Evolutionary conservation across 192 early-diverging fungal genomes (phyloP), one percentile per base, ranked within the genome.

Genomic region (Chytriomyces confervae): DNA sequence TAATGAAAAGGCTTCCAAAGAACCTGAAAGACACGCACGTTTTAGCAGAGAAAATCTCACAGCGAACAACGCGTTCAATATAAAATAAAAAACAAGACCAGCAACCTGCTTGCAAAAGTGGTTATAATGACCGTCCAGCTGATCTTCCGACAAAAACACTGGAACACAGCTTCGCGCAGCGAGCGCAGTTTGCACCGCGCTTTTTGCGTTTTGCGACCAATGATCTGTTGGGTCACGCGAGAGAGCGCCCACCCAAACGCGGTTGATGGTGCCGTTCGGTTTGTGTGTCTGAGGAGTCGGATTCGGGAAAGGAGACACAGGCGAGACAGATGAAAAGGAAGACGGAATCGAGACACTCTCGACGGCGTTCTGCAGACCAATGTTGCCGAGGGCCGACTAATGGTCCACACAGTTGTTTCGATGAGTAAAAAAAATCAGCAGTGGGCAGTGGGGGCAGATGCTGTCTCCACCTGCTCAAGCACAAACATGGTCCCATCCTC

Each of bases 1-100:
- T 98, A 98, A 84, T 98, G 97, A 78, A 98, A 95, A n/a, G 92
- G 92, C 9, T 95, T 95, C 97, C 97, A 98, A 9, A 98, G 88
- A 43, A 97, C 89, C 94, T 95, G 85, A 47, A 13, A 24, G 11
- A 60, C 20, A 60, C 57, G 16, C 13, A 16, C 57, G 13, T 60
- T 36, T 16, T 16, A 24, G 63, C 63, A 29, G 63, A 8, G 63
- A 18, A 24, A 36, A 65, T 13, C 63, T 13, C 11, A 24, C 63
- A 23, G 63, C 1, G 3, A 7, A 36, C 1, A 65, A 16, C 16
- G 11, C 27, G 63, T 36, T 27, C 11, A 23, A n/a, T 0, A 0
- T 64, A 24, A 64, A 20, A 24, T 18, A 3, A 13, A 29, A 65
- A 11, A 6, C 47, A n/a, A 57, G 5, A 20, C 0, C 53, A 20